Conservation (phyloP, 306 rosid genomes). For the Prunus mira region DNA sequence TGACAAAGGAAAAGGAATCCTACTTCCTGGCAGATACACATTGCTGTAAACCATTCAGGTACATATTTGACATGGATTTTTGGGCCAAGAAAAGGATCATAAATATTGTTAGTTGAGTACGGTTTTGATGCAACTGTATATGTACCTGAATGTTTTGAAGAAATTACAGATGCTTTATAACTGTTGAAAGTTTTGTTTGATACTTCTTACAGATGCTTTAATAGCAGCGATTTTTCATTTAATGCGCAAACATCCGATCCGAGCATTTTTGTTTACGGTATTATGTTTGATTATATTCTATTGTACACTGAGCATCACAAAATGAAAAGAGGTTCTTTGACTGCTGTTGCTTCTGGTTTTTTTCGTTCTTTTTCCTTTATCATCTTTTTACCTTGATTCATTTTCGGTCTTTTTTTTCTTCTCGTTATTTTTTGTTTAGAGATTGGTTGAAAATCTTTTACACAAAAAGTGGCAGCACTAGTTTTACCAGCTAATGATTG, state of each 20-base stretch:
- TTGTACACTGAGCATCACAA: not conserved
- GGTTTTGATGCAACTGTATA: constrained; percentile 29
- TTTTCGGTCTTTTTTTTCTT: not conserved
- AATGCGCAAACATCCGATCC: constrained; percentile 8
- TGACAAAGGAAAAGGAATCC: constrained; percentile 37
- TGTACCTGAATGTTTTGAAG: constrained; percentile 16
- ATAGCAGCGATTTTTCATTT: constrained; percentile 11
- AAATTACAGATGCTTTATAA: constrained; percentile 22
- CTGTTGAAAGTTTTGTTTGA: not conserved
- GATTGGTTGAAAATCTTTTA: not conserved
- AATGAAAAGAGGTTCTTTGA: not conserved
- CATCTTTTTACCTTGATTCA: not conserved
- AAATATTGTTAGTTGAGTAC: constrained; percentile 30
- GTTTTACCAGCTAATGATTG: not conserved
- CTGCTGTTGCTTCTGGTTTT: not conserved
- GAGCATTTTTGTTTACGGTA: not conserved
- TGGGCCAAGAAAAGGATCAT: constrained; percentile 22
- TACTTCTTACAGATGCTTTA: not conserved
- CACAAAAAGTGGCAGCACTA: not conserved
- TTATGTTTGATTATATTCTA: not conserved
- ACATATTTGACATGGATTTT: constrained; percentile 51
- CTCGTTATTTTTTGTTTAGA: not conserved
- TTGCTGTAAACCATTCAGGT: constrained; percentile 56
- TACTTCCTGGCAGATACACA: constrained; percentile 28
- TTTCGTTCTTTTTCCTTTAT: not conserved